A percentile compares a stretch with the other conserved stretches of the same genome.
phyloP scores from a whole-genome alignment of 2,329 filamentous ascomycete genomes.

The Dothideomycetes sp. region DNA sequence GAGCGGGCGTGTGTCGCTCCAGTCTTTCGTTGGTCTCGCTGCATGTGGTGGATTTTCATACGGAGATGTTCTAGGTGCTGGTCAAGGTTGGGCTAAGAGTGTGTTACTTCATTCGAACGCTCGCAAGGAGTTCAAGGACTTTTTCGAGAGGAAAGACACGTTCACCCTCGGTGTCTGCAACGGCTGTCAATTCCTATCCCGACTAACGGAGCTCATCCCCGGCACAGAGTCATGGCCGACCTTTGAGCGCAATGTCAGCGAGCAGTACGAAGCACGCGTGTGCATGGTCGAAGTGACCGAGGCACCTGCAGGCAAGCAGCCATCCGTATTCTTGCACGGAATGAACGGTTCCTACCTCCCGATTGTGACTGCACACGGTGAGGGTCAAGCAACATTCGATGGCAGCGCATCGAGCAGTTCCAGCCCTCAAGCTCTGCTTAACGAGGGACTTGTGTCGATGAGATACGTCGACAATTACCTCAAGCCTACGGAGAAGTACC shows the following conservation, averaged over 20 bases:
- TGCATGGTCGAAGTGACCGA: conserved; percentile 75
- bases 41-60: conserved; percentile 98
- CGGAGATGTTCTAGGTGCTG: conserved; percentile 84
- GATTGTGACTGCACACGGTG: conserved; percentile 82
- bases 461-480: conserved; percentile 78
- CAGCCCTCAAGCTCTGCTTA: conserved; percentile 42
- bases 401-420: conserved; percentile 32
- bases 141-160: conserved; percentile 81
- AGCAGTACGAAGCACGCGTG: conserved; percentile 83
- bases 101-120: conserved; percentile 73
- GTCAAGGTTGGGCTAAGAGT: conserved; percentile 90
- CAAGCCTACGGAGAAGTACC: conserved; percentile 68
- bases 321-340: conserved; percentile 79
- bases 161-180: conserved; percentile 95
- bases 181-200: conserved; percentile 87
- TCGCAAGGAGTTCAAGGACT: conserved; percentile 66
- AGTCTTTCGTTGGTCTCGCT: conserved; percentile 76
- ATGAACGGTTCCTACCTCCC: conserved; percentile 76
- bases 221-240: conserved; percentile 74
- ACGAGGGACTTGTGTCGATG: conserved; percentile 61
- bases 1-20: conserved; percentile 65
- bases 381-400: conserved; percentile 61
- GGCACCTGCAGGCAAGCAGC: conserved; percentile 30
- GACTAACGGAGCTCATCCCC: conserved; percentile 73
- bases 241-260: conserved; percentile 73